Evolutionary conservation across 306 rosid genomes (phyloP), one percentile per base, ranked within the genome.

Genomic region (Prunus mira): DNA sequence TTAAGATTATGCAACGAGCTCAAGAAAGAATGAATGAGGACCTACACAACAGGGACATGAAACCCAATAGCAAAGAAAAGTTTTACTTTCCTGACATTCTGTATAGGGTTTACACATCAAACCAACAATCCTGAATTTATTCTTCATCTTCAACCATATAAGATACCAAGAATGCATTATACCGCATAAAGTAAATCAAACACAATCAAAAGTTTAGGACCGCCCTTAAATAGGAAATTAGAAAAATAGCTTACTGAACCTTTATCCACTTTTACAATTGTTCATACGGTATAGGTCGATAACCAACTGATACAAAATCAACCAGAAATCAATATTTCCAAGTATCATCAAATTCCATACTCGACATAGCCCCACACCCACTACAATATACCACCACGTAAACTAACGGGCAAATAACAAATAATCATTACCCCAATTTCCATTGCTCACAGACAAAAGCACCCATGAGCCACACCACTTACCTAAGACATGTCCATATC

Each of bases 191-290:
- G 12, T 3, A 71, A 55, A 52, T 12, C 76, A 55, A 55, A 56
- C 66, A 32, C 65, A 63, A 63, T 62, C 67, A 52, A 11, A 72
- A 61, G 15, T 56, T 72, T 41, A 60, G 34, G 46, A 41, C 27
- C 18, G 13, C 45, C 17, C 46, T 1, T 25, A 58, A 20, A 52
- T 32, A 19, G 25, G 34, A 47, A 25, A 47, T 13, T 3, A 6
- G 60, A 73, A 34, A 43, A 56, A 15, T 45, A 66, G 65, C 79
- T 20, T 3, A 18, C 20, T 5, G 46, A 56, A 52, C 67, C 72
- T 65, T 55, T 51, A 13, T 55, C 65, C 32, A 22, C 76, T 3
- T 65, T 71, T 27, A 46, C 20, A 62, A 45, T 32, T 19, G 61
- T 52, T 47, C 17, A 46, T 75, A 64, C 1, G 27, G 11, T 4